Evolutionary conservation across 768 basidiomycete species (phyloP).

Genomic region (Jaapia argillacea): DNA sequence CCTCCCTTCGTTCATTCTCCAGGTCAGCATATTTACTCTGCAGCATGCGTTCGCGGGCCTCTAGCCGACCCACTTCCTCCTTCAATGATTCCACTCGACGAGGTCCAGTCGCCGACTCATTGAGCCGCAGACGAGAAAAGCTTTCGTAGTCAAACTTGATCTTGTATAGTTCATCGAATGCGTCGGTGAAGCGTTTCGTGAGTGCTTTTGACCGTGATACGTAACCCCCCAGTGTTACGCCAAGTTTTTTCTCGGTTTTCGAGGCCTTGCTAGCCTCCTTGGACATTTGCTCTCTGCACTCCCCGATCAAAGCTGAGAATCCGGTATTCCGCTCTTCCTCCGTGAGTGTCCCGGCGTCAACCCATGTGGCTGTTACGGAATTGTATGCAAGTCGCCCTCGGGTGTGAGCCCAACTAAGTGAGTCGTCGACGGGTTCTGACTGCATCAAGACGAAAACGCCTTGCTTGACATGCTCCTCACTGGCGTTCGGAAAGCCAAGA

Average conservation of each 20-base stretch:
- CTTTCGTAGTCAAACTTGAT: conserved; percentile 67
- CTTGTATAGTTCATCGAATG: conserved; percentile 63
- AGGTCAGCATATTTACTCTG: conserved; percentile 85
- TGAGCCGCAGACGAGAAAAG: conserved; percentile 60
- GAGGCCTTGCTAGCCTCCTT: conserved; percentile 72
- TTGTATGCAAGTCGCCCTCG: conserved; percentile 60
- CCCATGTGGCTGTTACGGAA: conserved; percentile 47
- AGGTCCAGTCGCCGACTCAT: conserved; percentile 73
- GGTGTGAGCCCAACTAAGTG: conserved; percentile 61
- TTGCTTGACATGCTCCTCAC: conserved; percentile 66
- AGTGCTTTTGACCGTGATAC: conserved; percentile 63
- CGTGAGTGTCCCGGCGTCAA: conserved; percentile 50
- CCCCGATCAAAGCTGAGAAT: conserved; percentile 47
- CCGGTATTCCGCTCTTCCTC: conserved; percentile 53
- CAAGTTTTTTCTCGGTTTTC: conserved; percentile 88
- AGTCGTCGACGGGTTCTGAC: conserved; percentile 50
- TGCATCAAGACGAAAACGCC: conserved; percentile 58
- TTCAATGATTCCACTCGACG: conserved; percentile 66
- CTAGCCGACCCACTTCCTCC: conserved; percentile 80
- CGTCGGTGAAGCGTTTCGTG: conserved; percentile 48
- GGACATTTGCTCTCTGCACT: conserved; percentile 61
- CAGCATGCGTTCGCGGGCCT: conserved; percentile 63
- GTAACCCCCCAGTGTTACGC: conserved; percentile 85
- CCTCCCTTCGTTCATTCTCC: conserved; percentile 55
- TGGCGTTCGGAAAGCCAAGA: conserved; percentile 82